Conservation (phyloP, 2,329 filamentous ascomycete genomes). For the Talaromyces islandicus region DNA sequence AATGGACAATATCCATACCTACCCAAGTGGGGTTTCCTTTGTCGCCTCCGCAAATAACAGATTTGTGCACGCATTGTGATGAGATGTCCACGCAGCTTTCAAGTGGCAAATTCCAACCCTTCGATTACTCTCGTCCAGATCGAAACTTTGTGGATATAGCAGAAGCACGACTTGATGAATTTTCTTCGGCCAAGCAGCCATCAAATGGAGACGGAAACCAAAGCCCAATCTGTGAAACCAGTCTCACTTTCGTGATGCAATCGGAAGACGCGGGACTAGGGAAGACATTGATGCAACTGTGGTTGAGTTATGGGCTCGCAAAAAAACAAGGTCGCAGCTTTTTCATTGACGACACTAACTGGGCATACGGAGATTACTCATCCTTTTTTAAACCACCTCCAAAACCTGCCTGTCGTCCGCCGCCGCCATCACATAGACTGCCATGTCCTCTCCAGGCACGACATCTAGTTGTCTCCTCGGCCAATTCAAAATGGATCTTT, state of each 20-base stretch:
- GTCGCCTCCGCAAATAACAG: constrained; percentile 57
- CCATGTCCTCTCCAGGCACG: constrained; percentile 72
- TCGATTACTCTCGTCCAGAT: constrained; percentile 57
- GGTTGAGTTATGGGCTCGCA: constrained; percentile 77
- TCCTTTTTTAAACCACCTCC: constrained; percentile 67
- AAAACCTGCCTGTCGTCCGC: constrained; percentile 59
- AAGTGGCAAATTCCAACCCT: constrained; percentile 42
- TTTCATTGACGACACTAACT: constrained; percentile 78
- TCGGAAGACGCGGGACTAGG: constrained; percentile 70
- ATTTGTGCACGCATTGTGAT: constrained; percentile 62
- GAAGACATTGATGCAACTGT: constrained; percentile 68
- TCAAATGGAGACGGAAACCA: not conserved
- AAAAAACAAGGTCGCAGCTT: constrained; percentile 68
- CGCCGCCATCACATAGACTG: constrained; percentile 67
- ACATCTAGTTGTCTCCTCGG: constrained; percentile 67
- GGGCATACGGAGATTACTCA: constrained; percentile 72
- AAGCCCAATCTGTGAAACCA: constrained; percentile 56
- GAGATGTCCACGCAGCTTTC: constrained; percentile 57
- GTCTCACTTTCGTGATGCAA: constrained; percentile 73
- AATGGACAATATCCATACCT: constrained; percentile 80
- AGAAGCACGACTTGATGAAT: constrained; percentile 62
- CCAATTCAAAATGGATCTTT: constrained; percentile 61
- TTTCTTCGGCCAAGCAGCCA: constrained; percentile 43
- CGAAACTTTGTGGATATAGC: constrained; percentile 67
- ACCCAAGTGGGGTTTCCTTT: constrained; percentile 61